Evolutionary conservation across 1,284 basidiomycete genomes (phyloP), one percentile per base, ranked within the genome.

Genomic region (Cryptococcus sp.): DNA sequence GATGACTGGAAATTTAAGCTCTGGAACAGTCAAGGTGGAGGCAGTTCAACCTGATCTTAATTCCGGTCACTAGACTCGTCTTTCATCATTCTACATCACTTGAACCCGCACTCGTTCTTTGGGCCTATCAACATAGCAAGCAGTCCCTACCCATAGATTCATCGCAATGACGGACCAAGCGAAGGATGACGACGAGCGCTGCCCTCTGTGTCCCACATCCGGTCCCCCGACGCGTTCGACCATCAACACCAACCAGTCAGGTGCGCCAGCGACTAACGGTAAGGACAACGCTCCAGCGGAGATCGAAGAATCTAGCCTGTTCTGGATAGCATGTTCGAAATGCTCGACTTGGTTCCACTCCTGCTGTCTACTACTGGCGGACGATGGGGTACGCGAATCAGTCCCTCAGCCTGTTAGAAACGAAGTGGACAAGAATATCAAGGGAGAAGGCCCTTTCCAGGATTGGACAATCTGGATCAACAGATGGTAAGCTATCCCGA

Each of bases 261-360:
- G 16, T 16, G 32, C 32, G 34, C n/a, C n/a, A 19, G 21, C 25
- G 14, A 5, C 28, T 49, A 34, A 42, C 28, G 32, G 32, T 9
- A 9, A 34, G 32, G 32, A 16, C 16, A 16, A 9, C 9, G 32
- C 32, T 9, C 39, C 25, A 7, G 55, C 56, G 31, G 32, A 9
- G 32, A 52, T 48, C 40, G 48, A 52, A 42, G 46, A 57, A 18
- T 37, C 50, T n/a, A 60, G 55, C 14, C 55, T 72, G 25, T 53
- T 58, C 22, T 76, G 74, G 74, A 67, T 76, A 48, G 69, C 62
- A 7, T 76, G 74, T 46, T 59, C 60, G 13, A 68, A 67, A 42
- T 76, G 74, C 53, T 41, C 55, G 19, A 61, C 46, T 16, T 76
- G 74, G 74, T 69, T 63, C 32, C 74, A 76, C 58, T 60, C 68